These are phyloP conservation scores for Cladosporium sp. DNA, from an alignment of 2,329 filamentous ascomycete species.

Conservation along the genomic window DNA sequence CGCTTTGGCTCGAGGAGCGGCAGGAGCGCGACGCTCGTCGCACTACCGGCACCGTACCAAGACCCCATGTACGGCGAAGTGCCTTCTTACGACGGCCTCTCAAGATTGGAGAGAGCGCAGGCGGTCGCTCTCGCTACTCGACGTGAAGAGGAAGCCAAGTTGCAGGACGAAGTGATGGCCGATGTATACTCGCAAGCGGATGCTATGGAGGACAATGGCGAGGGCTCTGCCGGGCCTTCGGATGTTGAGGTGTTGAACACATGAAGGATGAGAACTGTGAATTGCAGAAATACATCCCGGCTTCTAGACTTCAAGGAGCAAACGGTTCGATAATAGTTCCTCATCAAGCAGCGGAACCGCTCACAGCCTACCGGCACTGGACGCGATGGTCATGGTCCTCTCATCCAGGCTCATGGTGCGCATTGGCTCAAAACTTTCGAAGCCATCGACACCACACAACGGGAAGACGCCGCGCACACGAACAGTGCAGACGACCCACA, in stretches of 20 bases:
- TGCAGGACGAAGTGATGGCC: slow-evolving; percentile 30
- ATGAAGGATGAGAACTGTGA: neutral
- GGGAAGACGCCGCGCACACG: neutral
- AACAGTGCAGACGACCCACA: neutral
- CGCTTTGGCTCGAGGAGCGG: slow-evolving; percentile 8
- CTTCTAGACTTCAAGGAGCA: neutral
- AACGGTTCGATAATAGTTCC: neutral
- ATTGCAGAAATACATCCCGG: neutral
- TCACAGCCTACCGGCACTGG: neutral
- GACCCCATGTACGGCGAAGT: slow-evolving; percentile 33
- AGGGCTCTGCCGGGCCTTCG: slow-evolving; percentile 8
- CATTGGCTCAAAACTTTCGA: neutral
- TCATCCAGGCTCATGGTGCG: neutral
- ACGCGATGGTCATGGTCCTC: neutral
- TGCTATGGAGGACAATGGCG: slow-evolving; percentile 7
- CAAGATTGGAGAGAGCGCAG: neutral
- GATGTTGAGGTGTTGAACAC: neutral
- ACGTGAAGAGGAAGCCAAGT: slow-evolving; percentile 7
- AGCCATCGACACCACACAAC: neutral
- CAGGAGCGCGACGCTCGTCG: slow-evolving; percentile 18
- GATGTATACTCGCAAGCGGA: slow-evolving; percentile 25
- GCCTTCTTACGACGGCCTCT: slow-evolving; percentile 22
- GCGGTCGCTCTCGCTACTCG: neutral
- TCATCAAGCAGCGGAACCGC: neutral
- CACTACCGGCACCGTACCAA: slow-evolving; percentile 27